A percentile compares a stretch with the other conserved stretches of the same genome.
These are phyloP conservation scores for Lolium rigidum DNA, from an alignment of 176 grass and related monocot genomes.

Conservation along the genomic window DNA sequence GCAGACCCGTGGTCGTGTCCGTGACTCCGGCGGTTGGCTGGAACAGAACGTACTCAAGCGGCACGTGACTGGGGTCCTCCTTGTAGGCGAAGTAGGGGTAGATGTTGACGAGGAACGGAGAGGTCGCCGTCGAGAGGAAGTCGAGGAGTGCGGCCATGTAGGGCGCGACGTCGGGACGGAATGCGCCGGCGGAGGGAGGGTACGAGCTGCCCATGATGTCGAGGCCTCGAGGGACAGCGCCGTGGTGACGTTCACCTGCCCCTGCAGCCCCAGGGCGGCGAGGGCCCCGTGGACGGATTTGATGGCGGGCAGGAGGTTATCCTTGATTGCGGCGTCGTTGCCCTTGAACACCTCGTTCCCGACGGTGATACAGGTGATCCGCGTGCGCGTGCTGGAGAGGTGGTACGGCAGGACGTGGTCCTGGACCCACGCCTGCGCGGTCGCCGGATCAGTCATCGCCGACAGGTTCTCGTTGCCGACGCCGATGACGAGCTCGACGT, in stretches of 20 bases:
- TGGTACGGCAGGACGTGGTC: conserved; percentile 72
- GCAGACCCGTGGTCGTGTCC: conserved; percentile 65
- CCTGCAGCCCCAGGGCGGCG: conserved; percentile 54
- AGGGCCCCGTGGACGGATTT: conserved; percentile 67
- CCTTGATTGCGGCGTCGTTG: conserved; percentile 71
- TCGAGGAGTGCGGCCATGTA: too few species aligned
- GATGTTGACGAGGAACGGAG: too few species aligned
- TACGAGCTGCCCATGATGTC: conserved; percentile 82
- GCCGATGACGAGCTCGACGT: conserved; percentile 81
- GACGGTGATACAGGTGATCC: conserved; percentile 85
- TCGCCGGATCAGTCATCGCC: conserved; percentile 55
- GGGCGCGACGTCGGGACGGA: conserved; percentile 1
- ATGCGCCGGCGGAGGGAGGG: conserved; percentile 77
- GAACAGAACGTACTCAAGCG: too few species aligned
- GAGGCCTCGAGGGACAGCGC: conserved; percentile 76
- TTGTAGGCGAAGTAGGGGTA: too few species aligned
- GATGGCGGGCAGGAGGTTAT: conserved; percentile 69
- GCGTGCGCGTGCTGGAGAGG: conserved; percentile 46
- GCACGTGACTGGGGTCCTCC: too few species aligned
- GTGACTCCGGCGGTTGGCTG: conserved; percentile 36
- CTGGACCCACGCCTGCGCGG: conserved; percentile 72
- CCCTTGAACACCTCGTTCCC: conserved; percentile 93
- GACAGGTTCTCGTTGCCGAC: conserved; percentile 83
- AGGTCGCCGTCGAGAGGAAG: too few species aligned
- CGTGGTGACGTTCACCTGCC: conserved; percentile 73